Percentiles rank a stretch among this genome's conserved stretches.
These are phyloP conservation scores for Stephania japonica DNA, from an alignment of 164 flowering plant species.

Conservation along the genomic window DNA sequence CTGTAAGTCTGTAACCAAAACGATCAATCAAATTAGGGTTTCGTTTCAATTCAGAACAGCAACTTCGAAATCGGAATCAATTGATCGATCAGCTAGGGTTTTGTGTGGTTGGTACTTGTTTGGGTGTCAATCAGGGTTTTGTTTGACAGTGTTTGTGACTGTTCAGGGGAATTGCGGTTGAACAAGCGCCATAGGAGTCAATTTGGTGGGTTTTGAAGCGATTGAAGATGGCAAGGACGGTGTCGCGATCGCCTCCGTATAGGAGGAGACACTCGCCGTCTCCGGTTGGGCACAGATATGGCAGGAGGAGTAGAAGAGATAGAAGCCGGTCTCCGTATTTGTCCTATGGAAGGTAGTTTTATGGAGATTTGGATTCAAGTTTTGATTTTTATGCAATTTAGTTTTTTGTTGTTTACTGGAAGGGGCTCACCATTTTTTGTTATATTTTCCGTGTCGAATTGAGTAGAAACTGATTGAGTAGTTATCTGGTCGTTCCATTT, in stretches of 20 bases:
- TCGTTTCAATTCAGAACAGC: not conserved
- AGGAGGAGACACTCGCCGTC: conserved; percentile 60
- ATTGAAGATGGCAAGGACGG: conserved; percentile 40
- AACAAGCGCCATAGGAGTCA: not conserved
- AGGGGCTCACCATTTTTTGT: not conserved
- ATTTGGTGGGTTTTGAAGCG: not conserved
- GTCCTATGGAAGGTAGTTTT: conserved; percentile 74
- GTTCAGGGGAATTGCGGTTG: not conserved
- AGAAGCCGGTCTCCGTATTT: conserved; percentile 64
- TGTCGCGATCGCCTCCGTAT: conserved; percentile 52
- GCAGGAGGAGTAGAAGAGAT: conserved; percentile 63
- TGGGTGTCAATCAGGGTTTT: not conserved
- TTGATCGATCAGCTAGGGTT: not conserved
- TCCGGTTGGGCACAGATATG: conserved; percentile 40
- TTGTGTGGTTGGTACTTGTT: not conserved
- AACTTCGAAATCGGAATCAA: not conserved
- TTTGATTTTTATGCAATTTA: not conserved
- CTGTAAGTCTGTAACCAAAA: not conserved
- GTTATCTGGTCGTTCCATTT: conserved; percentile 4
- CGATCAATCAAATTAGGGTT: not conserved
- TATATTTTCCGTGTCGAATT: not conserved
- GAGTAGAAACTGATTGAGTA: not conserved
- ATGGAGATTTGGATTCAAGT: conserved; percentile 11
- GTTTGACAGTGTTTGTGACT: not conserved
- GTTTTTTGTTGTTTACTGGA: not conserved